These are phyloP conservation scores for Pseudogymnoascus sp. DNA, from an alignment of 2,329 filamentous ascomycete species.

Conservation along the genomic window DNA sequence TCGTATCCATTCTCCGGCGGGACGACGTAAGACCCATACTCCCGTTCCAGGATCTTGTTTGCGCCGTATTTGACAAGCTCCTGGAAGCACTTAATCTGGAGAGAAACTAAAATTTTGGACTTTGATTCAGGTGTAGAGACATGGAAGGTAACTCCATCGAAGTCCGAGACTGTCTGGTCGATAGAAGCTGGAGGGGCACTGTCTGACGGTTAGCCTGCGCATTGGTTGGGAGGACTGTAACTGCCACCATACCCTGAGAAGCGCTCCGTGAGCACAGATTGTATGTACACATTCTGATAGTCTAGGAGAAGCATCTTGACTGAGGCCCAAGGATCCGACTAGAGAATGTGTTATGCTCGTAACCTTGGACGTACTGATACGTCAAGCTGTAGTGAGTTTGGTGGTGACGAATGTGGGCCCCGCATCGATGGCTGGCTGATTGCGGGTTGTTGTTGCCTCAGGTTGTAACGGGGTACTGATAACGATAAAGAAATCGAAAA, in stretches of 20 bases:
- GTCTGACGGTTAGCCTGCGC: conserved; percentile 24
- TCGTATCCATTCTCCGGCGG: conserved; percentile 85
- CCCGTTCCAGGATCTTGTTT: conserved; percentile 80
- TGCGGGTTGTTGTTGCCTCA: conserved; percentile 15
- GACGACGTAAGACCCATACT: conserved; percentile 90
- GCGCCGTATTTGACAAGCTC: conserved; percentile 93
- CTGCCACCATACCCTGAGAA: conserved; percentile 43
- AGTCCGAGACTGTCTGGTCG: conserved; percentile 97
- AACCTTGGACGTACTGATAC: conserved; percentile 9
- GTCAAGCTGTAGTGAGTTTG: conserved; percentile 9
- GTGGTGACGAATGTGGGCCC: conserved; percentile 11
- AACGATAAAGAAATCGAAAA: conserved; percentile 23
- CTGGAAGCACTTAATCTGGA: conserved; percentile 88
- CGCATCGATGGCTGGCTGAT: conserved; percentile 11
- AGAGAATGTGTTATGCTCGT: not conserved
- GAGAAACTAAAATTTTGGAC: conserved; percentile 87
- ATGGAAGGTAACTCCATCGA: conserved; percentile 97
- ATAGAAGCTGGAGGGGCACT: conserved; percentile 82
- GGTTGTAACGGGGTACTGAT: conserved; percentile 27
- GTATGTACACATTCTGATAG: conserved; percentile 97
- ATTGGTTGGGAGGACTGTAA: not conserved
- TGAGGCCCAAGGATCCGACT: conserved; percentile 3
- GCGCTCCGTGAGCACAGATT: conserved; percentile 89
- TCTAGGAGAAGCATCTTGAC: conserved; percentile 82
- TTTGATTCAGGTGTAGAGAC: conserved; percentile 93